Evolutionary conservation across 2,329 filamentous ascomycete species (phyloP).

Genomic region (Thermothelomyces thermophilus): DNA sequence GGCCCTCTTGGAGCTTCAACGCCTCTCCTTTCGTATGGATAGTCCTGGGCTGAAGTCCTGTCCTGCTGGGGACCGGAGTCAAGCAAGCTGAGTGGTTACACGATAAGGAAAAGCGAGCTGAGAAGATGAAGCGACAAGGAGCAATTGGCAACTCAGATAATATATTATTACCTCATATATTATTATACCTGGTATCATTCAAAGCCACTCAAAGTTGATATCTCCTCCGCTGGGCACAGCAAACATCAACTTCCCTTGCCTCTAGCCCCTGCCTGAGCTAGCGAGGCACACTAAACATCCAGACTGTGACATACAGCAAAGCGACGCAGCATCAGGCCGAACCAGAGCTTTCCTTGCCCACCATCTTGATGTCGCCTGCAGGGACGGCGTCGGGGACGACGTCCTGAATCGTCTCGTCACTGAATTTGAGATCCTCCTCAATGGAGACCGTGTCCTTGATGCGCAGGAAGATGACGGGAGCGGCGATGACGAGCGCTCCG

Average conservation of each 20-base stretch:
- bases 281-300: neutral
- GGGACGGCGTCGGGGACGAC: slow-evolving; percentile 53
- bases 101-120: too few relatives aligned
- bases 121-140: too few relatives aligned
- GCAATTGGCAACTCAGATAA: too few relatives aligned
- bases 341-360: neutral
- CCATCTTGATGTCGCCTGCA: neutral
- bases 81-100: too few relatives aligned
- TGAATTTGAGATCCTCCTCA: slow-evolving; percentile 77
- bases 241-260: neutral
- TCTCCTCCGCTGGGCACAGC: too few relatives aligned
- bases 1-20: too few relatives aligned
- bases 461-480: slow-evolving; percentile 70
- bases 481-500: slow-evolving; percentile 67
- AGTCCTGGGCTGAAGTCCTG: too few relatives aligned
- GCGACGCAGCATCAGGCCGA: neutral
- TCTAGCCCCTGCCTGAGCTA: too few relatives aligned
- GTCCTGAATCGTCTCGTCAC: slow-evolving; percentile 73
- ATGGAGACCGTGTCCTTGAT: slow-evolving; percentile 75
- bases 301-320: neutral
- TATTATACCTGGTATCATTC: neutral
- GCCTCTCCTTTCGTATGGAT: too few relatives aligned
- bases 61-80: too few relatives aligned
- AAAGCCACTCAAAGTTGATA: neutral
- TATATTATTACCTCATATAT: neutral